Base-by-base conservation (phyloP, 116 monocot genomes). In the Cymodocea nodosa region DNA sequence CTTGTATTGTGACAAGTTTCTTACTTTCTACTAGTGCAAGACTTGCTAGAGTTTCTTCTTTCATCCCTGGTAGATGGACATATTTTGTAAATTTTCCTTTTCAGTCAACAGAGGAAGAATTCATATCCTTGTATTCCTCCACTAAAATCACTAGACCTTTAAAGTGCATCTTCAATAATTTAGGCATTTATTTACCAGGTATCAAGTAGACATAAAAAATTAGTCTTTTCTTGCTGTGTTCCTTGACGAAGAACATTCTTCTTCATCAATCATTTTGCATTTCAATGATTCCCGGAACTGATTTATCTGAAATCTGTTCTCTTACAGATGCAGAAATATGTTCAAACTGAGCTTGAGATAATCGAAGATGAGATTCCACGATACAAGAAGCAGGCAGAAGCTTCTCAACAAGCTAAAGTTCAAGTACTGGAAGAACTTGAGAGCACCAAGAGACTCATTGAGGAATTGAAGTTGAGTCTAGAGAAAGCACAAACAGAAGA, bases 401-500 rank as follows among this genome's bases (percentile, higher is more conserved):
- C 34, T 54, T 75, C 86, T 12, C 81, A 86, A 82, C 65, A 50
- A 62, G 71, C 76, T 37, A 89, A 86, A 78, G 52, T 64, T 4
- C 53, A 77, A 69, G 65, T 79, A 49, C 61, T 92, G 13, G 73
- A 65, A 37, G 92, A 89, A 69, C 75, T 92, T 15, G 64, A 83
- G 15, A 63, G 35, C 56, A 71, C 73, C 15, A 98, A 79, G 50
- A 65, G 78, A 68, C 68, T 74, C 23, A 69, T 89, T 50, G 86
- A 92, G 75, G 84, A 86, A 70, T 73, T 98, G 1, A 92, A 92
- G 67, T 24, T 89, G 35, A 77, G 77, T 36, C 63, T 98, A 9
- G 98, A 92, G 71, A 89, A 70, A 75, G 78, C 86, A 17, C 76
- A 92, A 60, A 84, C 61, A 17, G 84, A 81, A 53, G 89, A 82